phyloP scores from a whole-genome alignment of 1,284 basidiomycete species.

The Papiliotrema terrestris region DNA sequence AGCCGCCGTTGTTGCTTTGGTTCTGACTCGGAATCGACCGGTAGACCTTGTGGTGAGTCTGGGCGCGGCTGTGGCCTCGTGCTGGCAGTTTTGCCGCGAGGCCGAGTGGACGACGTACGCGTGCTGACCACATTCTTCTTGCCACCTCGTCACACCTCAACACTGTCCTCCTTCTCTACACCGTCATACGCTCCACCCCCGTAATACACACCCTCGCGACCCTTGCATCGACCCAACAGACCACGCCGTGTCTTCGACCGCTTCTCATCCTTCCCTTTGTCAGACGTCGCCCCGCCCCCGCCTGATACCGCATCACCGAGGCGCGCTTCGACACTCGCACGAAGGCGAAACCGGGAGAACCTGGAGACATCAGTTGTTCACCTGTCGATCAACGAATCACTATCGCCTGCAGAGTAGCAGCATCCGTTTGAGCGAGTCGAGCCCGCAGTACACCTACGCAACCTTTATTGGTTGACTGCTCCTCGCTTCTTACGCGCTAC shows the following conservation, averaged over 20 bases:
- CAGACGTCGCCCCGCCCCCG: neutral
- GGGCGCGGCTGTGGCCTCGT: neutral
- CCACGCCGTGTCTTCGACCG: neutral
- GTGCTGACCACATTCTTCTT: neutral
- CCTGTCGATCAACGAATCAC: neutral
- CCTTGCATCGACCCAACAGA: no score
- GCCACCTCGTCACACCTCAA: neutral
- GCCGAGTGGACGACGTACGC: neutral
- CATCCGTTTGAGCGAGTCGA: slow-evolving; percentile 3
- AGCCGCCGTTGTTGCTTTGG: neutral
- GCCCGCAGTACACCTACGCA: slow-evolving; percentile 2
- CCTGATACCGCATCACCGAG: neutral
- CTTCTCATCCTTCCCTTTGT: neutral
- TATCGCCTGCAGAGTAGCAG: neutral
- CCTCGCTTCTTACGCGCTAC: neutral
- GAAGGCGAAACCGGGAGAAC: no score
- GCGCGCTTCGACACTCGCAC: no score
- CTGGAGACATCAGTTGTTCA: neutral
- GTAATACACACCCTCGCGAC: neutral
- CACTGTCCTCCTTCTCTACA: neutral
- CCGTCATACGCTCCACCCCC: neutral
- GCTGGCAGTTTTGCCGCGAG: neutral
- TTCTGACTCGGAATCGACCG: neutral
- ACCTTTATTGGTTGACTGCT: slow-evolving; percentile 7
- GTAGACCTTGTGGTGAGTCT: neutral